Conservation (phyloP, 2,329 filamentous ascomycete species). For the Pseudogymnoascus sp. region DNA sequence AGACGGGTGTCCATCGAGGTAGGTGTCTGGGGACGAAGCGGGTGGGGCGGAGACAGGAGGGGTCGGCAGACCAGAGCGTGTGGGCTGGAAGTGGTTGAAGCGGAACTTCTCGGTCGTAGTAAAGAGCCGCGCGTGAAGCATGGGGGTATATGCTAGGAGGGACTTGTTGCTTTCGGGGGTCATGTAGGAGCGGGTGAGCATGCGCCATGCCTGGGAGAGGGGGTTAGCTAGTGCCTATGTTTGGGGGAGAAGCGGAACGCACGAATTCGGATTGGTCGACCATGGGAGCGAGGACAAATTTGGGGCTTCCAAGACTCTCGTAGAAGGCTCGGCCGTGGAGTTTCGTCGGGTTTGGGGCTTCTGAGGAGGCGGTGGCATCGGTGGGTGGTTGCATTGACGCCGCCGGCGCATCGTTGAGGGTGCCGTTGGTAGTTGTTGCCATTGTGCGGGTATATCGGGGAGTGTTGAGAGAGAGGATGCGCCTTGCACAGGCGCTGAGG, state of each 20-base stretch:
- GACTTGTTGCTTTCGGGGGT: conserved; percentile 52
- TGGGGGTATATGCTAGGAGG: conserved; percentile 85
- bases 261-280: conserved; percentile 98
- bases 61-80: conserved; percentile 28
- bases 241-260: conserved; percentile 29
- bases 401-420: not conserved
- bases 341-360: conserved; percentile 35
- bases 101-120: conserved; percentile 68
- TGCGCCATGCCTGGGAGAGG: conserved; percentile 74
- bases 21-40: conserved; percentile 33
- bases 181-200: conserved; percentile 90
- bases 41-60: conserved; percentile 26
- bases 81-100: conserved; percentile 69
- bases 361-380: not conserved
- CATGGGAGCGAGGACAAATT: conserved; percentile 89
- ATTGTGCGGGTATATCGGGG: not conserved
- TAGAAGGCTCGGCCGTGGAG: conserved; percentile 85
- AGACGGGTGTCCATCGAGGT: conserved; percentile 78
- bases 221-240: not conserved
- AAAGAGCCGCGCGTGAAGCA: conserved; percentile 91
- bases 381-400: not conserved
- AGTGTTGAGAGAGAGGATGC: not conserved
- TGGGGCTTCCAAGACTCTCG: conserved; percentile 86
- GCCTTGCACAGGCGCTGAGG: not conserved
- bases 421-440: not conserved